Evolutionary conservation across 306 rosid genomes (phyloP), one percentile per base, ranked within the genome.

Genomic region (Glycine soja): DNA sequence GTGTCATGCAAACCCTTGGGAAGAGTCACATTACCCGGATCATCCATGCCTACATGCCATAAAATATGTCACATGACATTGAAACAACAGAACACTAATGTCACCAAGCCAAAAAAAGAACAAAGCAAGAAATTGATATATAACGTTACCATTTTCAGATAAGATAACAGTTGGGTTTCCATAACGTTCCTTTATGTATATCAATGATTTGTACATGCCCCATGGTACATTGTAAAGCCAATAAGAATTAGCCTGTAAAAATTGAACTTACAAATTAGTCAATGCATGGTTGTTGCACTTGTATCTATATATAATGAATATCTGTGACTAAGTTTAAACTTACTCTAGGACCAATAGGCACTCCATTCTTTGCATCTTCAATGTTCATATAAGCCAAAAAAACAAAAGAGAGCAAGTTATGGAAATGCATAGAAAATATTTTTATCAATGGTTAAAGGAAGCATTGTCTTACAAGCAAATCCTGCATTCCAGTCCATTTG

Each of bases 141-240:
- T 42, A 42, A 42, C 2, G 46, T 42, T 46, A 46, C 99, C 99
- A 80, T 95, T 95, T 84, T 95, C 99, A 0, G 99, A 90, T 83
- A 95, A 86, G 81, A 92, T 86, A 79, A 95, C 88, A 40, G 86
- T 84, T 1, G 94, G 97, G 79, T 95, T 95, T 85, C 92, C 92
- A 74, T 92, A 95, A 53, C 13, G 88, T 53, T 95, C 91, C 75
- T 95, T 95, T 63, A 92, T 79, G 78, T 95, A 95, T 16, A 36
- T 90, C 50, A 93, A 15, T 54, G 95, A 75, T 75, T 95, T 95
- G 93, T 93, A 91, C 89, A 93, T 30, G n/a, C 99, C 99, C 99
- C 97, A 95, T 84, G 99, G 97, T 3, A 95, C 99, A 57, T 89
- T 86, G 89, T 93, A 95, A 40, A 95, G 95, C 99, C 99, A 95